Evolutionary conservation across 257 asterid species (phyloP).

Genomic region (Orobanche coerulescens): DNA sequence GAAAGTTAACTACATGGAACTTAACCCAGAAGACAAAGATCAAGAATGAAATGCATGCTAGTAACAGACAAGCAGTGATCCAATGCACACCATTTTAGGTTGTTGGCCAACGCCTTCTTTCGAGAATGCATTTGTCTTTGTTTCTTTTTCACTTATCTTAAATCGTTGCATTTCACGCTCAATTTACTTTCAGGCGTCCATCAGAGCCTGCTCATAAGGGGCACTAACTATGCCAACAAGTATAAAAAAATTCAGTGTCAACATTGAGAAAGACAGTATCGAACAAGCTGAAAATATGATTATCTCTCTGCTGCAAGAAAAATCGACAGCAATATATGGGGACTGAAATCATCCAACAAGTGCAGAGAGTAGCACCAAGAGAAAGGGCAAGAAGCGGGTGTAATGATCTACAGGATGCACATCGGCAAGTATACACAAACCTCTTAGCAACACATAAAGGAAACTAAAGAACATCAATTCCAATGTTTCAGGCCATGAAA

Average conservation of each 20-base stretch:
- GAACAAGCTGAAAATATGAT: conserved; percentile 3
- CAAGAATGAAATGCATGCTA: neutral
- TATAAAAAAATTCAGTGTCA: conserved; percentile 52
- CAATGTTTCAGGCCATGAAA: neutral
- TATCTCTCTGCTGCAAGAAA: conserved; percentile 18
- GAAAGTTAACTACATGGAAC: neutral
- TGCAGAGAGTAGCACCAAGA: neutral
- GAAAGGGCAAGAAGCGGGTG: neutral
- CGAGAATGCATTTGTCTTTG: conserved; percentile 98
- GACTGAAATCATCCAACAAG: neutral
- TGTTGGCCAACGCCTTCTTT: conserved; percentile 99
- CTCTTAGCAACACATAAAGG: conserved; percentile 1
- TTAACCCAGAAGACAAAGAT: conserved; percentile 1
- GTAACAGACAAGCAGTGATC: conserved; percentile 14
- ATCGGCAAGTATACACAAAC: neutral
- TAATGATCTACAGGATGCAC: neutral
- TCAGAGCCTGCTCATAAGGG: conserved; percentile 99
- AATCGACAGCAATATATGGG: conserved; percentile 5
- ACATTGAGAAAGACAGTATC: conserved; percentile 29
- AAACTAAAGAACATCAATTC: neutral
- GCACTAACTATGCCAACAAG: conserved; percentile 96
- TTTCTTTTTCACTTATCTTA: conserved; percentile 96
- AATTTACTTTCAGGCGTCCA: conserved; percentile 97
- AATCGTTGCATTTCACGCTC: conserved; percentile 98
- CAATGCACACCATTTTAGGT: conserved; percentile 79